These are phyloP conservation scores for Kluyveromyces lactis DNA, from an alignment of 805 yeast genomes.

Conservation along the genomic window DNA sequence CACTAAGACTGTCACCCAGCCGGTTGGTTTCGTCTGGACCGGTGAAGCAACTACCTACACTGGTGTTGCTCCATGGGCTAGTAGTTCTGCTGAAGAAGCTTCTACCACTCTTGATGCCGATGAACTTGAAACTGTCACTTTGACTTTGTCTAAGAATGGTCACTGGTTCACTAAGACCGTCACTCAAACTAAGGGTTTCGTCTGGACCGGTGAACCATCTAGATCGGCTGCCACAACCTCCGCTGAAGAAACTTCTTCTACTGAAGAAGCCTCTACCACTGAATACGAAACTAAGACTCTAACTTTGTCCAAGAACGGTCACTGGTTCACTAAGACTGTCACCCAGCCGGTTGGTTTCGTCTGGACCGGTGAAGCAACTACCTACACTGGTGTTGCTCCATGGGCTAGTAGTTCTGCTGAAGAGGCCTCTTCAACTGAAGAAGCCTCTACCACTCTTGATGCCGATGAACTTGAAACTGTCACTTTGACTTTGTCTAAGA, in stretches of 20 bases:
- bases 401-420: neutral
- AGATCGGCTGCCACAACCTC: neutral
- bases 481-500: neutral
- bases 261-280: neutral
- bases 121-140: too few relatives aligned
- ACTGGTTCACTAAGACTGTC: neutral
- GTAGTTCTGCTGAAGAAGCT: neutral
- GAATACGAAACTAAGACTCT: neutral
- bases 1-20: neutral
- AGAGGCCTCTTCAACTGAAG: neutral
- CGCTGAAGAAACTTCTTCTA: neutral
- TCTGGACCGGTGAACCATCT: constrained; percentile 1
- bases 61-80: neutral
- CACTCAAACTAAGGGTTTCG: neutral
- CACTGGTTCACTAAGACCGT: neutral
- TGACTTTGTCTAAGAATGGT: constrained; percentile 1
- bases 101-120: neutral
- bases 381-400: neutral
- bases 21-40: neutral
- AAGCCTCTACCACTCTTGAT: neutral
- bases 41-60: constrained; percentile 1
- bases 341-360: constrained; percentile 1
- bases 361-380: neutral
- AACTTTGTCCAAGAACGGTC: constrained; percentile 1
- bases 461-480: neutral